Evolutionary conservation across 2,329 filamentous ascomycete genomes (phyloP), one percentile per base, ranked within the genome.

Genomic region (Allantophomopsis lycopodina): DNA sequence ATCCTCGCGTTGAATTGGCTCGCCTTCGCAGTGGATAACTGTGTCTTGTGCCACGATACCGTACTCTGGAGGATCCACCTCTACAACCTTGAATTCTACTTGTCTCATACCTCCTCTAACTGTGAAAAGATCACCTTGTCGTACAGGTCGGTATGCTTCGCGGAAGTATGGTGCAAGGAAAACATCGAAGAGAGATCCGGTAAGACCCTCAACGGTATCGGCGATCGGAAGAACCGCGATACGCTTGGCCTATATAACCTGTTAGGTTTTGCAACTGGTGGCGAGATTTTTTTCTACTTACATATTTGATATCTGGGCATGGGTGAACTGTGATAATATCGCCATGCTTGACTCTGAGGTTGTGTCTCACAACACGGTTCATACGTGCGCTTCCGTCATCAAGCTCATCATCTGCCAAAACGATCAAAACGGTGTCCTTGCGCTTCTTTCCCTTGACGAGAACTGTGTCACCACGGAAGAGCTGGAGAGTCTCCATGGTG

Each of bases 261-360:
- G 23, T 28, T 28, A 28, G 23, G 7, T 28, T 28, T 28, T 12
- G 11, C 5, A 28, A 8, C 7, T 28, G 23, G 23, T 28, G 23
- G 23, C 23, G 8, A 28, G 8, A 28, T 28, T 10, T 15, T 7
- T 8, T 36, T 34, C n/a, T 41, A 76, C 86, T 62, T 64, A 94
- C 88, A 63, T 98, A 98, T 94, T 98, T 98, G 72, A 98, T 98
- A 63, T 98, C 91, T 14, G 91, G 89, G 69, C 91, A 98, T 40
- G 93, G 79, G 66, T 96, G 87, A 48, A 98, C 87, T 45, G 88
- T 95, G 64, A 98, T 82, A 58, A 96, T 84, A 60, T 98, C 91
- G 58, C 91, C 91, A 59, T 95, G 89, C 79, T 96, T 96, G 56
- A 98, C 89, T 42, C 91, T 83, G 47, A 98, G 76, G 65, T 98